Base-by-base conservation (phyloP, 148 eudicot genomes). In the Diospyros kaki region DNA sequence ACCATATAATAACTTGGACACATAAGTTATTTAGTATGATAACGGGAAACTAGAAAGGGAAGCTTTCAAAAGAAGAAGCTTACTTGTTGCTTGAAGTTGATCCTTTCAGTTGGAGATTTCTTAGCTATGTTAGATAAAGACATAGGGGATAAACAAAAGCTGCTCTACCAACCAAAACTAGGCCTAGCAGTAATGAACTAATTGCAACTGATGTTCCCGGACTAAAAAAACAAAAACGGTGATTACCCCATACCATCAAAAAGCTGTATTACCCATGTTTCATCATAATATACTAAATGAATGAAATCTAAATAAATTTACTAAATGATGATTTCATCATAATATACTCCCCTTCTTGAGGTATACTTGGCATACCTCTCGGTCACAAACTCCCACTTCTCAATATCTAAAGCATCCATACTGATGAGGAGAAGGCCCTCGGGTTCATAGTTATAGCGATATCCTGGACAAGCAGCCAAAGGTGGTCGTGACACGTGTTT, bases 141-240 rank as follows among this genome's bases (percentile, higher is more conserved):
- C 93, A 89, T 63, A 91, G 78, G 17, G 93, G 97, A 78, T 89
- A 91, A 69, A 91, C 90, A 79, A 86, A 89, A 50, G 97, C 97
- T 55, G 93, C 97, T 85, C 97, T 82, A 66, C 93, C 97, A 59
- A 85, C 79, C 87, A 91, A 58, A 72, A 89, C 65, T 68, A 91
- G 67, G 76, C 86, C 93, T 86, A 91, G 63, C 44, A 91, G 73
- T 65, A 86, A 78, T 42, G 91, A 83, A 72, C 97, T 91, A 69
- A 86, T 90, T 4, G 78, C 78, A 53, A 83, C 65, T 45, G 93
- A 89, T 58, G 87, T 89, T 73, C 84, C 82, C 12, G 91, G 90
- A 81, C 93, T 91, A 11, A 58, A 58, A 55, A 9, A 48, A n/a
- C 1, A 42, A 3, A 63, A 40, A 66, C 38, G 75, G 60, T 14